Conservation (phyloP, 106 monocot genomes). For the Dioscorea zingiberensis region DNA sequence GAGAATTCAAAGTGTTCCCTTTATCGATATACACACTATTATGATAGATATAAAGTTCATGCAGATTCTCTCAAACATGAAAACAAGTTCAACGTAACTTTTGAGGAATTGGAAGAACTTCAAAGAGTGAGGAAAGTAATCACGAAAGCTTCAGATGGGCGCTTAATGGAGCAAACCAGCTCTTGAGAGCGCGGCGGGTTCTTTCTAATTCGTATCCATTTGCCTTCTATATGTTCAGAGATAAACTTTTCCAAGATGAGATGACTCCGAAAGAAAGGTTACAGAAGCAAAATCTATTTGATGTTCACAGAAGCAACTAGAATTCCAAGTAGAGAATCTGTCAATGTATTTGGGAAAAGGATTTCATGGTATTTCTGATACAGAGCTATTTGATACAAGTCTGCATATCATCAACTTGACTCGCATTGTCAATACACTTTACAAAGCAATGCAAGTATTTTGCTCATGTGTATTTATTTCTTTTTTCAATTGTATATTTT, state of each 20-base stretch:
- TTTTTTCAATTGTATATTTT: neutral
- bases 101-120: constrained; percentile 11
- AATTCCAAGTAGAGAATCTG: constrained; percentile 36
- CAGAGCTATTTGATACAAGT: constrained; percentile 10
- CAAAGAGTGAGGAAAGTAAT: constrained; percentile 16
- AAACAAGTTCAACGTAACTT: constrained; percentile 23
- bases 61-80: constrained; percentile 42
- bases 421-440: constrained; percentile 21
- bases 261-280: constrained; percentile 26
- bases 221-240: constrained; percentile 52
- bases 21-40: constrained; percentile 40
- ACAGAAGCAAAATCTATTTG: constrained; percentile 39
- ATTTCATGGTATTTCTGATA: constrained; percentile 14
- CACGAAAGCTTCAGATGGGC: constrained; percentile 34
- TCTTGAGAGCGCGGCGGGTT: constrained; percentile 35
- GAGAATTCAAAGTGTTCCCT: constrained; percentile 36
- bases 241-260: constrained; percentile 33
- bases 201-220: constrained; percentile 42
- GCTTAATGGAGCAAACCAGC: constrained; percentile 27
- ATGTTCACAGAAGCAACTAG: constrained; percentile 41
- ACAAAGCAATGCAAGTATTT: constrained; percentile 28
- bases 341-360: constrained; percentile 26
- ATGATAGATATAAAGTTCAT: constrained; percentile 39
- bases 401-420: constrained; percentile 31
- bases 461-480: neutral